Percentiles rank a stretch among this genome's conserved stretches.
Evolutionary conservation across 805 yeast species (phyloP).

Genomic region (Hanseniaspora meyeri): DNA sequence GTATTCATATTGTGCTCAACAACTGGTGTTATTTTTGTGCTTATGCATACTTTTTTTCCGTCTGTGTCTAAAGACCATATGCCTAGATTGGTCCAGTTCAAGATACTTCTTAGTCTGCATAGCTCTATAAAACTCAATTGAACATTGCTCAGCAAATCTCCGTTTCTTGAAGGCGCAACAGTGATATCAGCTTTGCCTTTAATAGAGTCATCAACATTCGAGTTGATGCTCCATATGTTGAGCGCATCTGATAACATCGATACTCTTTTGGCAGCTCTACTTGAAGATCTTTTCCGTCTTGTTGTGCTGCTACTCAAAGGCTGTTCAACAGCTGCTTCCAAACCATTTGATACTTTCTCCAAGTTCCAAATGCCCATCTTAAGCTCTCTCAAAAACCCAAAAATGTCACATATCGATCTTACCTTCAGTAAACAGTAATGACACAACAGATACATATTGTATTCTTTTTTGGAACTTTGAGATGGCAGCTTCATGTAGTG

Average conservation of each 20-base stretch:
- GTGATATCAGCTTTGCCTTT: background rate
- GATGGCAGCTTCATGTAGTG: slow-evolving; percentile 47
- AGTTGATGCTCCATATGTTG: slow-evolving; percentile 9
- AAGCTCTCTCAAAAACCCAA: slow-evolving; percentile 61
- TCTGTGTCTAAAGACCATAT: slow-evolving; percentile 46
- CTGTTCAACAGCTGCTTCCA: background rate
- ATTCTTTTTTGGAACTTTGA: slow-evolving; percentile 18
- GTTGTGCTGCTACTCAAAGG: background rate
- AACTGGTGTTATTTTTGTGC: slow-evolving; percentile 22
- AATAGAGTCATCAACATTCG: slow-evolving; percentile 1
- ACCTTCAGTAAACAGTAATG: slow-evolving; percentile 68
- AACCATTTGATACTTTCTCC: slow-evolving; percentile 27
- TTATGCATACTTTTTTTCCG: slow-evolving; percentile 15
- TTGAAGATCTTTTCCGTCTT: slow-evolving; percentile 8
- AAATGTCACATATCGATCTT: slow-evolving; percentile 71
- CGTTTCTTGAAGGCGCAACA: slow-evolving; percentile 20
- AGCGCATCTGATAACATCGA: slow-evolving; percentile 16
- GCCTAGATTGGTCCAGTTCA: slow-evolving; percentile 79
- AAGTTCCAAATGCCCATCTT: slow-evolving; percentile 49
- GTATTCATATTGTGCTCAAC: slow-evolving; percentile 10
- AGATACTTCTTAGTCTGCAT: slow-evolving; percentile 50
- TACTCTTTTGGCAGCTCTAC: slow-evolving; percentile 10
- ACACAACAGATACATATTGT: slow-evolving; percentile 54
- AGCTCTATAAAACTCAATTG: slow-evolving; percentile 54
- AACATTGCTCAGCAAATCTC: slow-evolving; percentile 21